A percentile compares a stretch with the other conserved stretches of the same genome.
phyloP scores from a whole-genome alignment of 139 green algal species.

The Desmodesmus armatus region DNA sequence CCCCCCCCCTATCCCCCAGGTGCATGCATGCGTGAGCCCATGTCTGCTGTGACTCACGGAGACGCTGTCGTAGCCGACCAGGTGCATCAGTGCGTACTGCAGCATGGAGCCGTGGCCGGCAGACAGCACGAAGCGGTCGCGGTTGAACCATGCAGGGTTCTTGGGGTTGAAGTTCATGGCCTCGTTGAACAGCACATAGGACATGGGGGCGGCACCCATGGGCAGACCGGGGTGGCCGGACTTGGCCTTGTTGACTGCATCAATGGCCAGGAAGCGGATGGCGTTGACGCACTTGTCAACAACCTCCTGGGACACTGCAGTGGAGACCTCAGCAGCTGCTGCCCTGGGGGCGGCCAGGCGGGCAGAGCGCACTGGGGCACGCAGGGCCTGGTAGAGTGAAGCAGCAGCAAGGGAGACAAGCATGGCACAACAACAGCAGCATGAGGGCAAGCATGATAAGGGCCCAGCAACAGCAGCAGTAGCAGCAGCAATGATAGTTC shows the following conservation, averaged over 20 bases:
- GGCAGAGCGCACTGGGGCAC: too few species aligned
- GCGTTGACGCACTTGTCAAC: constrained; percentile 73
- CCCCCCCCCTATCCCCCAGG: too few species aligned
- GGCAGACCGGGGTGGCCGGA: constrained; percentile 93
- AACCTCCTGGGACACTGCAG: constrained; percentile 11
- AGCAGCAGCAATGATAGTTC: too few species aligned
- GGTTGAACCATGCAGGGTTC: constrained; percentile 94
- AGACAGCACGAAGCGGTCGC: constrained; percentile 99
- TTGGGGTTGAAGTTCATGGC: constrained; percentile 97
- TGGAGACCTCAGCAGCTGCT: constrained; percentile 11
- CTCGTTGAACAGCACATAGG: constrained; percentile 97
- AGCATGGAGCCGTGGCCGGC: constrained; percentile 99
- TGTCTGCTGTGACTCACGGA: constrained; percentile 64
- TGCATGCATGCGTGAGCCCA: background rate
- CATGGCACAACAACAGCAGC: background rate
- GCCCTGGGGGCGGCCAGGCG: constrained; percentile 37
- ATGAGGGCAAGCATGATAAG: too few species aligned
- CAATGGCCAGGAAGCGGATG: constrained; percentile 91
- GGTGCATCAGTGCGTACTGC: constrained; percentile 97
- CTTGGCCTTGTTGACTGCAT: constrained; percentile 86
- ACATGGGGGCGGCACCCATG: constrained; percentile 96
- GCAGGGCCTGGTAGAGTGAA: background rate
- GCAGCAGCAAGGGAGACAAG: background rate
- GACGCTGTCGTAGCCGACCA: constrained; percentile 94
- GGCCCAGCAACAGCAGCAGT: too few species aligned